phyloP scores from a whole-genome alignment of 768 basidiomycete genomes.

The Leccinum olivaceopallidum region DNA sequence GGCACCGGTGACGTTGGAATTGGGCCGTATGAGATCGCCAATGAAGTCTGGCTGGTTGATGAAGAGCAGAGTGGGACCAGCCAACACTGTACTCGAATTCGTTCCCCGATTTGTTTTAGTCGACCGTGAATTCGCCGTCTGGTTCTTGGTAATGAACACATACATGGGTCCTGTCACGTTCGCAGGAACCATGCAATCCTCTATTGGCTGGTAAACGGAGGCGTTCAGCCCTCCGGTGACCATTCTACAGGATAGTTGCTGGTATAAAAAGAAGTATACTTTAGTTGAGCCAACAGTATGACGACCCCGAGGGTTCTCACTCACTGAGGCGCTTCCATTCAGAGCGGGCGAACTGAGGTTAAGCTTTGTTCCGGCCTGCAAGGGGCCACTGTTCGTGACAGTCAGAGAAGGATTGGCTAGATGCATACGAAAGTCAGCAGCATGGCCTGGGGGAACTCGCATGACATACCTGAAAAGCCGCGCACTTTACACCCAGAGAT shows the following conservation, averaged over 20 bases:
- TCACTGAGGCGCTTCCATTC: slow-evolving; percentile 45
- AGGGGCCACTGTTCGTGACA: slow-evolving; percentile 62
- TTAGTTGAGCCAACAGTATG: slow-evolving; percentile 7
- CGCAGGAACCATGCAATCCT: slow-evolving; percentile 60
- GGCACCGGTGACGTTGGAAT: slow-evolving; percentile 8
- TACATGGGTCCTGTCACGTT: slow-evolving; percentile 76
- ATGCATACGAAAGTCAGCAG: background rate
- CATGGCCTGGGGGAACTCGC: background rate
- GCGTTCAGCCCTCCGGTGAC: slow-evolving; percentile 58
- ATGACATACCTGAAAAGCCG: slow-evolving; percentile 44
- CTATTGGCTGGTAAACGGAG: slow-evolving; percentile 59
- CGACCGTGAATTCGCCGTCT: slow-evolving; percentile 56
- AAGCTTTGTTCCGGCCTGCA: slow-evolving; percentile 59
- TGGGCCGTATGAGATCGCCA: slow-evolving; percentile 44
- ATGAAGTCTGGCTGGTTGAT: slow-evolving; percentile 58
- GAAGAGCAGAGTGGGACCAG: slow-evolving; percentile 70
- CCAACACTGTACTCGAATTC: slow-evolving; percentile 43
- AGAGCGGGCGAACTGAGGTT: slow-evolving; percentile 59
- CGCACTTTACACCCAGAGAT: slow-evolving; percentile 69
- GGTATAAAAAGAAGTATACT: slow-evolving; percentile 1
- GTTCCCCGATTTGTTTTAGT: slow-evolving; percentile 44
- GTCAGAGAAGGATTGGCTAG: slow-evolving; percentile 59
- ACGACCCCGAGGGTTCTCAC: slow-evolving; percentile 35
- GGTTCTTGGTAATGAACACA: slow-evolving; percentile 65
- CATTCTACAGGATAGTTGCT: slow-evolving; percentile 76